Evolutionary conservation across 345 rosid species (phyloP).

Genomic region (Camelina neglecta): DNA sequence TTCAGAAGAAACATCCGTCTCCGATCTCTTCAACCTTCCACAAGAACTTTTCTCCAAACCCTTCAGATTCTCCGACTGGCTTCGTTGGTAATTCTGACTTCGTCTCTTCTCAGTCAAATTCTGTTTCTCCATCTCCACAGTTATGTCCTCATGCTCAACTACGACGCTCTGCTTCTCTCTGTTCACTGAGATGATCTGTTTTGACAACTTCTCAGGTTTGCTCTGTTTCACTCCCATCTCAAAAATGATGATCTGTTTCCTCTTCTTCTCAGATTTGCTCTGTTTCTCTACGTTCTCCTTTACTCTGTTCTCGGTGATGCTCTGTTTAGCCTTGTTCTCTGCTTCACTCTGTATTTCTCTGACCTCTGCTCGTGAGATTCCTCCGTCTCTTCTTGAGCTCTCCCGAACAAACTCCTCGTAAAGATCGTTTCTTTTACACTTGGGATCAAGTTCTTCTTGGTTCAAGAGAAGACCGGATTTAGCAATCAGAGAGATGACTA

Average conservation of each 20-base stretch:
- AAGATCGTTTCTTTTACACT: constrained; percentile 44
- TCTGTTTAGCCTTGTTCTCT: constrained; percentile 11
- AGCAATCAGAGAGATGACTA: constrained; percentile 66
- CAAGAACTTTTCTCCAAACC: constrained; percentile 33
- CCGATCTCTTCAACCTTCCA: constrained; percentile 51
- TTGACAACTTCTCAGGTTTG: constrained; percentile 21
- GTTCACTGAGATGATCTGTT: constrained; percentile 16
- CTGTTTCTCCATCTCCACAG: not conserved
- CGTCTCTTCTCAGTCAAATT: constrained; percentile 17
- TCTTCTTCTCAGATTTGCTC: constrained; percentile 25
- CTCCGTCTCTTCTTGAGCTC: constrained; percentile 47
- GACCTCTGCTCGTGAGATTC: constrained; percentile 24
- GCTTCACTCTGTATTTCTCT: constrained; percentile 41
- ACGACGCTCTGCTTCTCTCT: constrained; percentile 8
- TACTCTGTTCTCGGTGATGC: not conserved
- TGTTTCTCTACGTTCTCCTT: constrained; percentile 19
- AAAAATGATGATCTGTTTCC: not conserved
- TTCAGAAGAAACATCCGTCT: constrained; percentile 48
- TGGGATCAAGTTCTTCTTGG: constrained; percentile 40
- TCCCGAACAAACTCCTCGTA: constrained; percentile 55
- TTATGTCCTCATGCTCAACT: constrained; percentile 19
- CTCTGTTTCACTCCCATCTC: constrained; percentile 10
- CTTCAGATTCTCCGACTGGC: constrained; percentile 55
- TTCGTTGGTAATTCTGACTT: constrained; percentile 46
- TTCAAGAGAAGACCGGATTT: constrained; percentile 61